phyloP scores from a whole-genome alignment of 345 rosid species.

The Sonneratia alba region DNA sequence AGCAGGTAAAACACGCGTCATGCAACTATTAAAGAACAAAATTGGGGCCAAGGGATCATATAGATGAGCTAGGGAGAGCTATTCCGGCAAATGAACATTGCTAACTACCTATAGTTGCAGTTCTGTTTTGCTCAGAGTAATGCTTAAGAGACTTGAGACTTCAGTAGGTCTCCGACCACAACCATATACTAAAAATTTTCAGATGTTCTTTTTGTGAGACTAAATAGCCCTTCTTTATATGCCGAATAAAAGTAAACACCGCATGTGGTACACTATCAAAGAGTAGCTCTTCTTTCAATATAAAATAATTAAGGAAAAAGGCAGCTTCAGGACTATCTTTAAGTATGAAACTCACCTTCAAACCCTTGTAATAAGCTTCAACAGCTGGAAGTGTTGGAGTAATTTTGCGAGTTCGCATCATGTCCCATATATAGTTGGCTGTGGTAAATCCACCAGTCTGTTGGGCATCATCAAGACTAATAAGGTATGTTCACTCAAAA shows the following conservation, averaged over 20 bases:
- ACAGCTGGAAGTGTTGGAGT: conserved; percentile 38
- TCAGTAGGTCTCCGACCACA: no score
- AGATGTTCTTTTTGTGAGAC: no score
- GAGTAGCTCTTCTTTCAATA: background rate
- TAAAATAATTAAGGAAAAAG: background rate
- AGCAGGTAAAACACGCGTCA: background rate
- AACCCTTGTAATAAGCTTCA: conserved; percentile 80
- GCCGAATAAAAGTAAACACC: no score
- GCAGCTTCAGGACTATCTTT: background rate
- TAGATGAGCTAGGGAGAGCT: no score
- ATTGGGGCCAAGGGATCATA: background rate
- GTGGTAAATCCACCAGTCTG: conserved; percentile 82
- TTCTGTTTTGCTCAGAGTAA: no score
- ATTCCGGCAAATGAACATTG: no score
- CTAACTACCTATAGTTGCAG: no score
- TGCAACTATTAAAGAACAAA: background rate
- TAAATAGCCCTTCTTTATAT: no score
- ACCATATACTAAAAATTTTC: no score
- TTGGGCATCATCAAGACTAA: conserved; percentile 4
- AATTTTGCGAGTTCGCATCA: conserved; percentile 63
- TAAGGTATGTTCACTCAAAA: background rate
- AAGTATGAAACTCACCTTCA: conserved; percentile 42
- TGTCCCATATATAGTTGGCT: conserved; percentile 88
- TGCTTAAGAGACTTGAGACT: no score
- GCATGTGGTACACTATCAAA: no score